Evolutionary conservation across 495 filamentous ascomycete genomes (phyloP).

Genomic region (Talaromyces liani): DNA sequence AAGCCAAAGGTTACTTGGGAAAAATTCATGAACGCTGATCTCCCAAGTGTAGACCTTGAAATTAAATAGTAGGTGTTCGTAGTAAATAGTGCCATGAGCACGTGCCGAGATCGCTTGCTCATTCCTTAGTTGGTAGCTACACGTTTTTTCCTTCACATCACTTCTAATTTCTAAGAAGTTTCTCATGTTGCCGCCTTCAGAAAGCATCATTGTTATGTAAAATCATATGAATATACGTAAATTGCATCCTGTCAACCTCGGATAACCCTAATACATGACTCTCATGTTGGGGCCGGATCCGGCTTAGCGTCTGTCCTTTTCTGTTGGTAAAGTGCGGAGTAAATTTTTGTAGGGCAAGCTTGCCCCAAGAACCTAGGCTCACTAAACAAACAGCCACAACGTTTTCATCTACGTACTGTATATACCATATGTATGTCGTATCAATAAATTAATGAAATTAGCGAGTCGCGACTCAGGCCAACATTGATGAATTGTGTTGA

Average conservation of each 20-base stretch:
- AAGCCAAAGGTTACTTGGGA: not conserved
- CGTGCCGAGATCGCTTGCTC: not conserved
- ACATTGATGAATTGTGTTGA: not conserved
- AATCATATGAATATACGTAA: not conserved
- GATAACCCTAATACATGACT: not conserved
- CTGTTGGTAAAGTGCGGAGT: not conserved
- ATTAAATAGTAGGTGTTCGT: not conserved
- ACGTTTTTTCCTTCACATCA: not conserved
- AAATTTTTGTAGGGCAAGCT: not conserved
- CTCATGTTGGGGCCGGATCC: not conserved
- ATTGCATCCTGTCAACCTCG: not conserved
- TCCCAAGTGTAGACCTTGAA: not conserved
- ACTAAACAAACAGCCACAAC: not conserved
- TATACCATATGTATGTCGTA: not conserved
- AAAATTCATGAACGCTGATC: not conserved
- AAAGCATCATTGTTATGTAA: not conserved
- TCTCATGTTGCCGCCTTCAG: not conserved
- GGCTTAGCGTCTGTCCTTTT: not conserved
- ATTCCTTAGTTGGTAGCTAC: not conserved
- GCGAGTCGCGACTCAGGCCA: not conserved
- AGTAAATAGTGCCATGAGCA: not conserved
- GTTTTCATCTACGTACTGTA: not conserved
- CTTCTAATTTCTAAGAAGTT: not conserved
- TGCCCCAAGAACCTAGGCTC: not conserved
- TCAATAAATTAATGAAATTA: not conserved